Conservation (phyloP, 2,329 filamentous ascomycete species). For the Spiromastix sp. region DNA sequence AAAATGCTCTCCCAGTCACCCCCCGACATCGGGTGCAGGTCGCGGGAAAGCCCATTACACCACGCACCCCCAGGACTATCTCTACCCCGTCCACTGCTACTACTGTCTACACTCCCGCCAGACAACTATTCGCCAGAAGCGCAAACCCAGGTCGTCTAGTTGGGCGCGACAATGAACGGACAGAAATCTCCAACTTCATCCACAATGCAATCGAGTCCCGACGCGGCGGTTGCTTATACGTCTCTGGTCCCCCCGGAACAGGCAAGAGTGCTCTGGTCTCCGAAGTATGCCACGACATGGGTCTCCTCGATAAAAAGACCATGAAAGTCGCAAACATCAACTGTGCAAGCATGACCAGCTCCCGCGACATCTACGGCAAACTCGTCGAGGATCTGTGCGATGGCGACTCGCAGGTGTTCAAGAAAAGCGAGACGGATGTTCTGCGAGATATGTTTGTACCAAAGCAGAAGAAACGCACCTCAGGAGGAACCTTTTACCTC, state of each 20-base stretch:
- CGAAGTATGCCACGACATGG: slow-evolving; percentile 58
- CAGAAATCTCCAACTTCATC: slow-evolving; percentile 61
- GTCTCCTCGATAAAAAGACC: slow-evolving; percentile 28
- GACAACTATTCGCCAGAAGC: slow-evolving; percentile 76
- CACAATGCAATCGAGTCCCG: slow-evolving; percentile 48
- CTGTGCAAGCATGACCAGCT: slow-evolving; percentile 91
- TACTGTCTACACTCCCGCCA: slow-evolving; percentile 77
- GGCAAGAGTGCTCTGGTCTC: slow-evolving; percentile 92
- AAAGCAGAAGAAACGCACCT: slow-evolving; percentile 47
- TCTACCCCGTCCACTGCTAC: slow-evolving; percentile 56
- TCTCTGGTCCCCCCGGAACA: slow-evolving; percentile 90
- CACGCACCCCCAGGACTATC: slow-evolving; percentile 67
- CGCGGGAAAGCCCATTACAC: slow-evolving; percentile 62
- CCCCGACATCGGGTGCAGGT: slow-evolving; percentile 77
- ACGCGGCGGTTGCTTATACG: slow-evolving; percentile 75
- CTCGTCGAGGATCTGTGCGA: slow-evolving; percentile 60
- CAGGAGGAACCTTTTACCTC: slow-evolving; percentile 53
- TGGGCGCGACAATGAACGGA: slow-evolving; percentile 60
- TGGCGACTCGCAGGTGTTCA: slow-evolving; percentile 50
- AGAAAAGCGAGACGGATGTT: slow-evolving; percentile 56
- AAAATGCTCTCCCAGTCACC: slow-evolving; percentile 69
- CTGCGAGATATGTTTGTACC: slow-evolving; percentile 63
- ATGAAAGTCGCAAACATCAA: slow-evolving; percentile 76
- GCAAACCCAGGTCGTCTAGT: slow-evolving; percentile 64
- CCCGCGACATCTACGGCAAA: slow-evolving; percentile 72